Evolutionary conservation across 2,329 filamentous ascomycete species (phyloP).

Genomic region (Didymella keratinophila): DNA sequence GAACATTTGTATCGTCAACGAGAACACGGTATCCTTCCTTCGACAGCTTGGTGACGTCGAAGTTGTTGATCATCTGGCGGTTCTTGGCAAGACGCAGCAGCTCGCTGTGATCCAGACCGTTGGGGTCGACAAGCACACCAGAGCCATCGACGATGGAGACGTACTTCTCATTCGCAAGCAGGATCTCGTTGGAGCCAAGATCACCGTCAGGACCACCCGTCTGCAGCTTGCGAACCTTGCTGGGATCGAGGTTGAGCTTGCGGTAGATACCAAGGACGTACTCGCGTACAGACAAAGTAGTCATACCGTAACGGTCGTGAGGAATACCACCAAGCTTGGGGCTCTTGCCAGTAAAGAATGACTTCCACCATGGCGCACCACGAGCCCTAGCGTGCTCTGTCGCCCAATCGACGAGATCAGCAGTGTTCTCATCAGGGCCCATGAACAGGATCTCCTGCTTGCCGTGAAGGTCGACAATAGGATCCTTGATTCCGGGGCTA

Average conservation of each 20-base stretch:
- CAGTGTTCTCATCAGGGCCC: conserved; percentile 99
- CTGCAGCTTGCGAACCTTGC: conserved; percentile 89
- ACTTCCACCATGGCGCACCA: conserved; percentile 99
- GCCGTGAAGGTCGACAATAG: conserved; percentile 92
- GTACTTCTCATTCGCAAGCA: conserved; percentile 95
- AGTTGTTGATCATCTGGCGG: conserved; percentile 89
- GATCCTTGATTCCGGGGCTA: conserved; percentile 98
- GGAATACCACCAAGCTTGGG: conserved; percentile 95
- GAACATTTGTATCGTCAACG: conserved; percentile 88
- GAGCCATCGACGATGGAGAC: conserved; percentile 94
- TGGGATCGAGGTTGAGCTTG: conserved; percentile 88
- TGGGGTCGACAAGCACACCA: conserved; percentile 91
- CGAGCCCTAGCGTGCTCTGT: conserved; percentile 88
- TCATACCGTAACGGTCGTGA: conserved; percentile 97
- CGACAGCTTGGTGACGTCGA: conserved; percentile 85
- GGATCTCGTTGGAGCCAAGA: conserved; percentile 95
- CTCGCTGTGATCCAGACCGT: conserved; percentile 85
- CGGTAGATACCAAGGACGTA: conserved; percentile 97
- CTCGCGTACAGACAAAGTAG: conserved; percentile 92
- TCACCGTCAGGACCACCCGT: conserved; percentile 97
- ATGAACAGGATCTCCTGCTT: conserved; percentile 98
- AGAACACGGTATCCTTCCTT: conserved; percentile 88
- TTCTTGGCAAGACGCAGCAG: conserved; percentile 83
- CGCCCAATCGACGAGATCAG: conserved; percentile 97
- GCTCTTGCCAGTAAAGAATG: conserved; percentile 99